Base-by-base conservation (phyloP, 2,329 filamentous ascomycete species). In the Macrophomina pseudophaseolina region DNA sequence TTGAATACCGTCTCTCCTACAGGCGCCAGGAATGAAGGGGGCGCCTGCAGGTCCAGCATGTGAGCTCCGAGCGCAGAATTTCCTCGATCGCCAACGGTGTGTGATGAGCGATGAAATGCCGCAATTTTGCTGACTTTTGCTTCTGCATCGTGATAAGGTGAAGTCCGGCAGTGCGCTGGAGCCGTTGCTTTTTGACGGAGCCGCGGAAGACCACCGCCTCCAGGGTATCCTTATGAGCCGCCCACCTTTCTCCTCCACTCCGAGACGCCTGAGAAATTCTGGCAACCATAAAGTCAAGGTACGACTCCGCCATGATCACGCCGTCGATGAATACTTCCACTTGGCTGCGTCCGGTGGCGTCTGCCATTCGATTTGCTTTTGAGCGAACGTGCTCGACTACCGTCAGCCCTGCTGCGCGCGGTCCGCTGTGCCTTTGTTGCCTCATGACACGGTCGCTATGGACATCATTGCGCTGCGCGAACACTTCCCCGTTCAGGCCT, bases 151-250 rank as follows among this genome's bases (percentile, higher is more conserved):
- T 54, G 51, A 54, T 54, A 54, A 23, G 51, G 33, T 32, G 51
- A 16, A 52, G 28, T 32, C 49, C 49, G 49, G 28, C 4, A 16
- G n/a, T 28, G 18, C 38, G 54, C 54, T 30, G 38, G 4, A 6
- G 23, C 40, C 9, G 23, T 59, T 46, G 54, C 38, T 59, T 56
- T 46, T n/a, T n/a, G 54, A 7, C 56, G 56, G 56, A 48, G 42
- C n/a, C 35, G 38, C 35, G 53, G 53, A 42, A 42, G 53, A 28
- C n/a, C 6, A 2, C 16, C 28, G 30, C 40, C 16, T 33, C 42
- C 30, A 38, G 56, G 56, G 42, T 48, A 60, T 48, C 56, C 56
- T 48, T 48, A 33, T 33, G n/a, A 33, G 56, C 56, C 30, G n/a
- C 16, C 38, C 18, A 12, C 14, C 38, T 4, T n/a, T 4, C 18